Percentiles rank a stretch among this genome's conserved stretches.
Evolutionary conservation across 73 alveolate species (phyloP).

Genomic region (Paramecium sonneborni): DNA sequence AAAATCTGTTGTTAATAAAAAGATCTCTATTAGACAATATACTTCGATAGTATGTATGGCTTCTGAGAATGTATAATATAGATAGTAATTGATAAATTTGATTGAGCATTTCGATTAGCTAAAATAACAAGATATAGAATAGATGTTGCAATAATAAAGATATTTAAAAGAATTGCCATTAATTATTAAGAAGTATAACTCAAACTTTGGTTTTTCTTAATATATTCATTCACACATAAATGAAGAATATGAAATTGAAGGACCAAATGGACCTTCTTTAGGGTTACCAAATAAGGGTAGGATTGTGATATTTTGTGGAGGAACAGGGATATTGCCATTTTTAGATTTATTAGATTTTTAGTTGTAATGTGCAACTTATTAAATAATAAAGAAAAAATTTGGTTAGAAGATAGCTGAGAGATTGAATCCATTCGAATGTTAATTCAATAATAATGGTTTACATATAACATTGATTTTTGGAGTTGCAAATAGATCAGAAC

Average conservation of each 20-base stretch:
- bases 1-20: background rate
- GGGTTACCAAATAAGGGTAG: conserved; percentile 47
- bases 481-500: background rate
- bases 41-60: background rate
- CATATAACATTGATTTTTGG: background rate
- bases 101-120: background rate
- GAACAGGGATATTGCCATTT: conserved; percentile 62
- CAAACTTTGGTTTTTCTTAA: background rate
- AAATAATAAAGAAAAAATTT: background rate
- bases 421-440: background rate
- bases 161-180: background rate
- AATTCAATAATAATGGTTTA: background rate
- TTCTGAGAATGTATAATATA: background rate
- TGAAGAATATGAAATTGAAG: conserved; percentile 1
- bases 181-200: background rate
- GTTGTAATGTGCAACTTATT: background rate
- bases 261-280: background rate
- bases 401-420: background rate
- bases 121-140: background rate
- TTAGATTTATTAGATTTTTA: conserved; percentile 57
- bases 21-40: background rate
- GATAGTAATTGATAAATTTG: background rate
- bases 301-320: conserved; percentile 44
- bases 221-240: background rate
- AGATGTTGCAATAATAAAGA: background rate